Base-by-base conservation (phyloP, 176 grass and related monocot species). In the Hsuehochloa calcarea region DNA sequence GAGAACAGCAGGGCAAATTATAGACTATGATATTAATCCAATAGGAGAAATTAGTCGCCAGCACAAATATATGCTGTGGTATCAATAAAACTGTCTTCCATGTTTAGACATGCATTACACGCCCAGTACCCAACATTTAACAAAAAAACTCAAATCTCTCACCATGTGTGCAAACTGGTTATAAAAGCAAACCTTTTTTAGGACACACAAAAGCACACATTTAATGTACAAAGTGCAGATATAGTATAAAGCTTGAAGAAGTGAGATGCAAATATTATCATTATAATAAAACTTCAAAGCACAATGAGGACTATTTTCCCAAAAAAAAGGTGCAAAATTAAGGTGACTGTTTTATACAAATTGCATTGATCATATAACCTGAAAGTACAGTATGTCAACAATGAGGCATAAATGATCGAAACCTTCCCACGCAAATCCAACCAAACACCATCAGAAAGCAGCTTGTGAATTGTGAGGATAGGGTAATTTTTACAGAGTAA, bases 131-230 rank as follows among this genome's bases (percentile, higher is more conserved):
- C 64, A 78, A 15, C 69, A 80, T 58, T 39, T 68, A 63, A 59
- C 16, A 69, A 22, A 80, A 69, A 69, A 58, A 22, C 61, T 49
- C 62, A 69, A 66, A 76, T 82, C 10, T 37, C 39, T 87, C 22
- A 49, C 13, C 9, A 59, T 39, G 37, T 35, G 29, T 59, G 14
- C 12, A 84, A 84, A 76, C 1, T 64, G 29, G 40, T 84, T 19
- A 38, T 40, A 27, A 27, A 72, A 35, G 12, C 19, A 15, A 46
- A 34, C 25, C 31, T 23, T 5, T 15, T 82, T 14, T 35, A 31
- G 10, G 3, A 73, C n/a, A 25, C 22, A 70, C 10, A 35, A 51
- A 75, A 37, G 5, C 37, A 20, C 3, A 72, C 49, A 52, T 10
- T 65, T 10, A 40, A 40, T n/a, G 65, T 65, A 27, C 8, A 35